phyloP scores from a whole-genome alignment of 2,329 filamentous ascomycete species.

The Hypomyces rosellus region DNA sequence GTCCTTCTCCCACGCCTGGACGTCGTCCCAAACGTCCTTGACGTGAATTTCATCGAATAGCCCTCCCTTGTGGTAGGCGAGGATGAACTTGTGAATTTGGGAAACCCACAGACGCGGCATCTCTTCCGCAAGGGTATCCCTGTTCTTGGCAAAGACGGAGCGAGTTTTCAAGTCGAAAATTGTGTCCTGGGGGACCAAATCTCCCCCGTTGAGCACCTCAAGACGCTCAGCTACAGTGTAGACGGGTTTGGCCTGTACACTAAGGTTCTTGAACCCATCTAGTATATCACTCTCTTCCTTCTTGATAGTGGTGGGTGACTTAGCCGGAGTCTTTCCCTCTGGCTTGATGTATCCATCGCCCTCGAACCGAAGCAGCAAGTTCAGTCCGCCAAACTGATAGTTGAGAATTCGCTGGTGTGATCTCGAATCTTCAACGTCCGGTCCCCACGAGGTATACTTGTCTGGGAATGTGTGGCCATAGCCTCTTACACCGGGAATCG shows the following conservation, averaged over 20 bases:
- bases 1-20: slow-evolving; percentile 31
- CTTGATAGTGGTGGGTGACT: too few species aligned
- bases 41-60: slow-evolving; percentile 31
- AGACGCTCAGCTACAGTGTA: background rate
- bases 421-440: slow-evolving; percentile 44
- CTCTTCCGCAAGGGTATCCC: slow-evolving; percentile 28
- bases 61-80: slow-evolving; percentile 34
- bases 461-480: slow-evolving; percentile 64
- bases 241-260: background rate
- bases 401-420: slow-evolving; percentile 57
- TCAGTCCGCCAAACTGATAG: slow-evolving; percentile 46
- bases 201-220: slow-evolving; percentile 17
- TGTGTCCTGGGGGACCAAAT: slow-evolving; percentile 22
- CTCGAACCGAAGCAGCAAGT: slow-evolving; percentile 22
- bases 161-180: slow-evolving; percentile 43
- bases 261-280: too few species aligned
- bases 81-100: slow-evolving; percentile 33
- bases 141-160: slow-evolving; percentile 18
- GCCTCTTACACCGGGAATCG: slow-evolving; percentile 49
- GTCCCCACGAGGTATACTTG: slow-evolving; percentile 57
- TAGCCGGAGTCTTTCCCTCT: background rate
- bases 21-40: slow-evolving; percentile 22
- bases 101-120: slow-evolving; percentile 37
- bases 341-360: slow-evolving; percentile 21
- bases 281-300: too few species aligned